These are phyloP conservation scores for Colletotrichum chlorophyti DNA, from an alignment of 2,329 filamentous ascomycete genomes.

Conservation along the genomic window DNA sequence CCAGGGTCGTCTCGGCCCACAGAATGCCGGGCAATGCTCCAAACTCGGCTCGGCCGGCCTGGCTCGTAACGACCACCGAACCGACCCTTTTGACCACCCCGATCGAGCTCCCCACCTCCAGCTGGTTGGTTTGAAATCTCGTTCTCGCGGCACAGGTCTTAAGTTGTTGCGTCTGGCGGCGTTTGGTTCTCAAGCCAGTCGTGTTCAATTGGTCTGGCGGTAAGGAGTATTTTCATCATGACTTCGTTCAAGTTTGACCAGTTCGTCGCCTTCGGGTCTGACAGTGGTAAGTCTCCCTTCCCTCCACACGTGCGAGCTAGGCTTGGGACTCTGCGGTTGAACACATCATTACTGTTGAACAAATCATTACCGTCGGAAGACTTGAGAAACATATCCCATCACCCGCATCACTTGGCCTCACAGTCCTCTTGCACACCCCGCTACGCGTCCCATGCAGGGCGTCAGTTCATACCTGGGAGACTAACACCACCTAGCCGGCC, in stretches of 20 bases:
- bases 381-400: neutral
- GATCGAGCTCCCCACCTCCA: no score
- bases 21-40: neutral
- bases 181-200: neutral
- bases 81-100: no score
- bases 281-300: slow-evolving; percentile 47
- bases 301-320: no score
- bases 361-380: no score
- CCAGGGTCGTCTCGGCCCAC: slow-evolving; percentile 12
- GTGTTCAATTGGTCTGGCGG: neutral
- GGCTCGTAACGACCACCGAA: no score
- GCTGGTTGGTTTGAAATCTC: no score
- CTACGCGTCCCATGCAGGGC: neutral
- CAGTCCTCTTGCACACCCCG: neutral
- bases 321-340: neutral
- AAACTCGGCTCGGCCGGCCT: slow-evolving; percentile 7
- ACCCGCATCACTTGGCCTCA: no score
- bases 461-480: neutral
- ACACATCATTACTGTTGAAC: no score
- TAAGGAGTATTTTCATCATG: neutral
- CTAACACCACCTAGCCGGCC: slow-evolving; percentile 51
- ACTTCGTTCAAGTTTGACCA: slow-evolving; percentile 37
- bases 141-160: no score
- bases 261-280: slow-evolving; percentile 53
- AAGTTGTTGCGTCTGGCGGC: neutral